phyloP scores from a whole-genome alignment of 2,329 filamentous ascomycete genomes.

The Aspergillus flavus region DNA sequence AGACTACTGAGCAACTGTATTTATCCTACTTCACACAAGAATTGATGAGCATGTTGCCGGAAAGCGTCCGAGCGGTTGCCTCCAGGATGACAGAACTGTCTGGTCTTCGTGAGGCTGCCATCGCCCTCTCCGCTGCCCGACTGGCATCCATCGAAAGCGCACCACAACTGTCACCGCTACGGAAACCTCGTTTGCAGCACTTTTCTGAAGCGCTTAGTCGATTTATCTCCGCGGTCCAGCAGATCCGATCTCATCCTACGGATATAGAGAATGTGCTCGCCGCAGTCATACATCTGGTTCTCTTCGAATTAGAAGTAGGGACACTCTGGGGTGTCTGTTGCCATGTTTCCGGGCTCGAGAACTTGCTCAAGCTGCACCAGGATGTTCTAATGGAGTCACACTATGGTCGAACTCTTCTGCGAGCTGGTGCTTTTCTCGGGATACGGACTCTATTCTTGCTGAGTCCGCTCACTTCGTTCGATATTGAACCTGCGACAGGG shows the following conservation, averaged over 20 bases:
- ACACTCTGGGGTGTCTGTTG: background rate
- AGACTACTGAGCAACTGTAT: background rate
- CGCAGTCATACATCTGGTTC: background rate
- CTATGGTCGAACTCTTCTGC: background rate
- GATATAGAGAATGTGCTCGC: background rate
- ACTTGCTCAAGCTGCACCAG: background rate
- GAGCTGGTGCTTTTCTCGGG: background rate
- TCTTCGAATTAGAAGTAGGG: background rate
- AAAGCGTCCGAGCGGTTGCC: background rate
- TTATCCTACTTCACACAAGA: background rate
- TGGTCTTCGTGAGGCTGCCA: background rate
- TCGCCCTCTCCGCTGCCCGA: background rate
- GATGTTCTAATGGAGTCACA: background rate
- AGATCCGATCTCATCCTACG: background rate
- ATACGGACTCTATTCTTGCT: background rate
- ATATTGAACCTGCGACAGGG: background rate
- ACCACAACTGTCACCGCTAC: background rate
- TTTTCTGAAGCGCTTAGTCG: background rate
- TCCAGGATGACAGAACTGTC: background rate
- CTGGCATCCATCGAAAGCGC: background rate
- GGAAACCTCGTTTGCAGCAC: background rate
- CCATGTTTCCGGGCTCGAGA: background rate
- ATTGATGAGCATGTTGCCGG: background rate
- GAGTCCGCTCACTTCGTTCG: background rate
- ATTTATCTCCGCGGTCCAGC: background rate